phyloP scores from a whole-genome alignment of 805 yeast genomes.

The Suhomyces sp. region DNA sequence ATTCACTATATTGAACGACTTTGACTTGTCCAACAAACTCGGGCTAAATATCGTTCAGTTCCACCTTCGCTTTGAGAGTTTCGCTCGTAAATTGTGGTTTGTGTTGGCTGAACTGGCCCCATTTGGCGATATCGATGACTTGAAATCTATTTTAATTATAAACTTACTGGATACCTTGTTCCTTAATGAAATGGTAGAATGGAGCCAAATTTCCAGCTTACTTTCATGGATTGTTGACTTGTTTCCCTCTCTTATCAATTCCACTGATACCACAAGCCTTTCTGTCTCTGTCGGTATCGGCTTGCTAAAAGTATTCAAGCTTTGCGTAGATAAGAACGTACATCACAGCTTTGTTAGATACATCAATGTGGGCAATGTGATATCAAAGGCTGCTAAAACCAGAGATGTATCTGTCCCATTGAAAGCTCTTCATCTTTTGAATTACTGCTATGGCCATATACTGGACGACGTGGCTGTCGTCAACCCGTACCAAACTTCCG shows the following conservation, averaged over 20 bases:
- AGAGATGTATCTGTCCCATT: constrained; percentile 11
- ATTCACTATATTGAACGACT: constrained; percentile 36
- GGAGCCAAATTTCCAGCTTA: constrained; percentile 25
- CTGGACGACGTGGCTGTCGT: constrained; percentile 8
- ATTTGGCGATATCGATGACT: constrained; percentile 12
- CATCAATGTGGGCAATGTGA: constrained; percentile 14
- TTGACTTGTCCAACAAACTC: constrained; percentile 30
- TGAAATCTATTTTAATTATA: constrained; percentile 30
- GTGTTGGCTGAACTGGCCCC: constrained; percentile 13
- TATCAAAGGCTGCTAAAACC: constrained; percentile 1
- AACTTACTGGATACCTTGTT: constrained; percentile 29
- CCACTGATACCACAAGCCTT: not conserved
- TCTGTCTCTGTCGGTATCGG: constrained; percentile 14
- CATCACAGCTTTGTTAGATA: constrained; percentile 18
- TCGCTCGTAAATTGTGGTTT: constrained; percentile 32
- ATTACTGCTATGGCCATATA: constrained; percentile 14
- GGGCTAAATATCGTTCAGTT: constrained; percentile 18
- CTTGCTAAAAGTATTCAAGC: constrained; percentile 22
- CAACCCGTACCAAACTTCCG: constrained; percentile 10
- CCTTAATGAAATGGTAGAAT: constrained; percentile 21
- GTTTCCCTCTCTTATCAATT: constrained; percentile 3
- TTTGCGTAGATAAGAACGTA: constrained; percentile 21
- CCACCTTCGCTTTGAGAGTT: constrained; percentile 29
- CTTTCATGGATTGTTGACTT: constrained; percentile 25
- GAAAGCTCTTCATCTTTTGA: constrained; percentile 23